Evolutionary conservation across 73 alveolate species (phyloP), one percentile per base, ranked within the genome.

Genomic region (Paramecium tetraurelia): DNA sequence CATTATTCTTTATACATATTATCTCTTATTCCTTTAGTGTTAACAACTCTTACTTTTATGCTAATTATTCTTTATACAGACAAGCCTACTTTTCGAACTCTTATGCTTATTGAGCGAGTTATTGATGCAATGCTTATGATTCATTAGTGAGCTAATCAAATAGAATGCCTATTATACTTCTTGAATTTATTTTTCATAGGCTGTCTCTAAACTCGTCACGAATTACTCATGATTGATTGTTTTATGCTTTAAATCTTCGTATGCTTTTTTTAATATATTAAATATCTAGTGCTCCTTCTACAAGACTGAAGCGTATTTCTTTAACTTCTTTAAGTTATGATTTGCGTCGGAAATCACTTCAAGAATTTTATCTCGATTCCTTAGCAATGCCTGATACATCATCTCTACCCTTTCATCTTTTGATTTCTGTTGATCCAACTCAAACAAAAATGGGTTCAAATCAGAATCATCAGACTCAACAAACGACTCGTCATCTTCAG

Each of bases 391-490:
- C 16, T 35, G 6, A 80, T 31, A 80, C 36, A 80, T 21, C n/a
- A 41, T 48, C 14, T 80, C 90, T 5, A 80, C 41, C 27, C 90
- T 21, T 12, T 80, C 70, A 41, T 31, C 75, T 18, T 21, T 63
- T 43, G 90, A 80, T 80, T 41, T 48, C 41, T 80, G 20, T 18
- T 80, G 8, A 41, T 80, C 90, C 5, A 80, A 22, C 29, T 80
- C 76, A 46, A 80, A 80, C 20, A 14, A 63, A 80, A 80, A 80
- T 41, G 90, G 90, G 57, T 80, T 80, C 33, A 44, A 46, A 24
- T 80, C 90, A 2, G 70, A 41, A 80, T 80, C 90, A 41, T 80
- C 76, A 10, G 90, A 80, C n/a, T 80, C 90, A 22, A 24, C 75
- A 10, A 80, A 80, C 8, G 90, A 80, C 29, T 80, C 70, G 3